These are phyloP conservation scores for Lachnellula cervina DNA, from an alignment of 2,329 filamentous ascomycete species.

Conservation along the genomic window DNA sequence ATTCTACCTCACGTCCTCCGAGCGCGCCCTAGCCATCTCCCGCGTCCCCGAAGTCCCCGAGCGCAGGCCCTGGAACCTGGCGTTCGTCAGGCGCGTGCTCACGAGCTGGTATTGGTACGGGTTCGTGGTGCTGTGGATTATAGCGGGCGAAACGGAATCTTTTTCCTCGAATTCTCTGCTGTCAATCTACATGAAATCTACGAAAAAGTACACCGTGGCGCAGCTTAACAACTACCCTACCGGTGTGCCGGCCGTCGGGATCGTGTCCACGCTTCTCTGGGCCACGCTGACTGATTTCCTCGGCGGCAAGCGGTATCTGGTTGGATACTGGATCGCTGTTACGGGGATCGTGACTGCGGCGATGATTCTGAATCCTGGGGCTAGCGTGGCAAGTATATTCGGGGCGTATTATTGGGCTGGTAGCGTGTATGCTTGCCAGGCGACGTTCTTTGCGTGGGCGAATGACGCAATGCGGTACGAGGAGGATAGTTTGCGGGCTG, in stretches of 20 bases:
- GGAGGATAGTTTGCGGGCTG: conserved; percentile 57
- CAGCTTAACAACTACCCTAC: conserved; percentile 51
- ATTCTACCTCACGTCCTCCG: conserved; percentile 37
- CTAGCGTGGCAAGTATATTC: conserved; percentile 47
- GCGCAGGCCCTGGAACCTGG: conserved; percentile 38
- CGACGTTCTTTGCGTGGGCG: conserved; percentile 71
- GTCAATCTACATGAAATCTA: conserved; percentile 45
- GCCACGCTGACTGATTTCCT: conserved; percentile 63
- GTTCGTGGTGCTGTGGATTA: conserved; percentile 62
- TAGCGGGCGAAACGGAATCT: conserved; percentile 67
- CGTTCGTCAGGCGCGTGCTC: conserved; percentile 52
- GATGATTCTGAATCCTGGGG: conserved; percentile 49
- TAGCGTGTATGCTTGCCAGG: conserved; percentile 66
- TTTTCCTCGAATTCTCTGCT: conserved; percentile 61
- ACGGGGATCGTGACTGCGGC: conserved; percentile 58
- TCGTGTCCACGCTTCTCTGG: conserved; percentile 57
- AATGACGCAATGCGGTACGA: conserved; percentile 61
- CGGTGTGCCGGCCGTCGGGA: conserved; percentile 48
- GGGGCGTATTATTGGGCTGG: conserved; percentile 69
- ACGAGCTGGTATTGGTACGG: conserved; percentile 61
- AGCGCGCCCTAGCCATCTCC: conserved; percentile 39
- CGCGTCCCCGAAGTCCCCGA: conserved; percentile 40
- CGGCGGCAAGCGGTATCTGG: conserved; percentile 58
- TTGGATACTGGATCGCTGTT: conserved; percentile 62
- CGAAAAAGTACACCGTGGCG: conserved; percentile 40